Conservation (phyloP, 1,284 basidiomycete species). For the Rhizoctonia solani region DNA sequence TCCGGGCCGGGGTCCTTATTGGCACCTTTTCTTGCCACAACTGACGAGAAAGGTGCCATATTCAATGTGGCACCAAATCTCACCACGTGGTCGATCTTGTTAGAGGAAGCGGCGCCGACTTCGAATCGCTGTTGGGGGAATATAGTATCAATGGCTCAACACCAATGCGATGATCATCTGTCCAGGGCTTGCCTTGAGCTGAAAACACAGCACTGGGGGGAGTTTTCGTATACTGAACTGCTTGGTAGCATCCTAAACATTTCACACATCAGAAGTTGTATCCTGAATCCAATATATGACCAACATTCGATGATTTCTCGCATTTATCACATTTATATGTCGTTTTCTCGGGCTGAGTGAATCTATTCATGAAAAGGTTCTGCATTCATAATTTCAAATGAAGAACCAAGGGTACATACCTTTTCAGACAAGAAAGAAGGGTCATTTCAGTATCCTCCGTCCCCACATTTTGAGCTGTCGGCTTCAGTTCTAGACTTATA, state of each 20-base stretch:
- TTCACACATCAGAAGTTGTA: background rate
- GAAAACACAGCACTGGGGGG: slow-evolving; percentile 90
- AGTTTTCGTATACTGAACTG: slow-evolving; percentile 82
- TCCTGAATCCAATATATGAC: slow-evolving; percentile 38
- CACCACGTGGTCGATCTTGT: slow-evolving; percentile 85
- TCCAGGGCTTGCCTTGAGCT: slow-evolving; percentile 82
- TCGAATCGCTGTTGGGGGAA: slow-evolving; percentile 80
- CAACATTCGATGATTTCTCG: slow-evolving; percentile 64
- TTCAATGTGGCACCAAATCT: slow-evolving; percentile 83
- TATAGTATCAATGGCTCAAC: slow-evolving; percentile 7
- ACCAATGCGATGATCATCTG: background rate
- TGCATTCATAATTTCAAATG: slow-evolving; percentile 31
- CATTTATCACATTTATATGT: slow-evolving; percentile 73
- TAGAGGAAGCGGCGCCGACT: slow-evolving; percentile 69
- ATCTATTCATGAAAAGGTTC: slow-evolving; percentile 51
- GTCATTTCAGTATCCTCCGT: slow-evolving; percentile 46
- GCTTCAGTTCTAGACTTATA: slow-evolving; percentile 83
- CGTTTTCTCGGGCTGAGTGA: slow-evolving; percentile 70
- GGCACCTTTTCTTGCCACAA: slow-evolving; percentile 44
- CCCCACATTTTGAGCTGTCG: slow-evolving; percentile 52
- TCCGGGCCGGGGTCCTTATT: slow-evolving; percentile 57
- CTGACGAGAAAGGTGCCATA: slow-evolving; percentile 85
- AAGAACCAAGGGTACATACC: slow-evolving; percentile 50
- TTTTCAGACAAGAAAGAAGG: slow-evolving; percentile 71
- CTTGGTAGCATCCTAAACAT: slow-evolving; percentile 72